These are phyloP conservation scores for Bruguiera hainesii DNA, from an alignment of 441 rosid genomes.

Conservation along the genomic window DNA sequence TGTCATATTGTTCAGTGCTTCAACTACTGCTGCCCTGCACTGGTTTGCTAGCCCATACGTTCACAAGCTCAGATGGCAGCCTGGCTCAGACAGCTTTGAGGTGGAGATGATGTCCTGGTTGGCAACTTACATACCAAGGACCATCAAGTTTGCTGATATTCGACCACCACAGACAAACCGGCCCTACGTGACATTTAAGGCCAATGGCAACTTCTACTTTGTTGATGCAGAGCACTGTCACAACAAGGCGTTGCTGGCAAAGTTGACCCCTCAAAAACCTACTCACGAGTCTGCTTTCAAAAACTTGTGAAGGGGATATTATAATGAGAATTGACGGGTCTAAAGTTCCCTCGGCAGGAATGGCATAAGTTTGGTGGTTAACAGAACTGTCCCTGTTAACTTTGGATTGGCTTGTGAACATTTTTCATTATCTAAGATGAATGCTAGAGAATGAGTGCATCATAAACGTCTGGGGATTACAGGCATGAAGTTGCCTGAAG, in stretches of 20 bases:
- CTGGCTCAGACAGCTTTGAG: slow-evolving; percentile 87
- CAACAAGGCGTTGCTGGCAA: slow-evolving; percentile 87
- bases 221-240: slow-evolving; percentile 72
- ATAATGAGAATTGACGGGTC: too few relatives aligned
- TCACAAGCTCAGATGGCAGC: slow-evolving; percentile 90
- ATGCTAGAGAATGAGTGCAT: too few relatives aligned
- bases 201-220: slow-evolving; percentile 64
- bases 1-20: slow-evolving; percentile 77
- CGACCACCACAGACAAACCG: slow-evolving; percentile 67
- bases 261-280: slow-evolving; percentile 60
- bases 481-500: too few relatives aligned
- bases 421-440: too few relatives aligned
- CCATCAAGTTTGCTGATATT: slow-evolving; percentile 78
- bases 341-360: too few relatives aligned
- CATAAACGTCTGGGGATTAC: too few relatives aligned
- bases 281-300: slow-evolving; percentile 75
- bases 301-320: slow-evolving; percentile 46
- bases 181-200: slow-evolving; percentile 84
- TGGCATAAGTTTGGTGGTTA: too few relatives aligned
- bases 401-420: too few relatives aligned
- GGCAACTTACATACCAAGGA: slow-evolving; percentile 52
- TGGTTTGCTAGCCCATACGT: slow-evolving; percentile 94
- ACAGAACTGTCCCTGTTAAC: too few relatives aligned
- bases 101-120: slow-evolving; percentile 95
- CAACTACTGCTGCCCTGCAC: slow-evolving; percentile 73